Conservation (phyloP, 345 rosid species). For the Syzygium oleosum region DNA sequence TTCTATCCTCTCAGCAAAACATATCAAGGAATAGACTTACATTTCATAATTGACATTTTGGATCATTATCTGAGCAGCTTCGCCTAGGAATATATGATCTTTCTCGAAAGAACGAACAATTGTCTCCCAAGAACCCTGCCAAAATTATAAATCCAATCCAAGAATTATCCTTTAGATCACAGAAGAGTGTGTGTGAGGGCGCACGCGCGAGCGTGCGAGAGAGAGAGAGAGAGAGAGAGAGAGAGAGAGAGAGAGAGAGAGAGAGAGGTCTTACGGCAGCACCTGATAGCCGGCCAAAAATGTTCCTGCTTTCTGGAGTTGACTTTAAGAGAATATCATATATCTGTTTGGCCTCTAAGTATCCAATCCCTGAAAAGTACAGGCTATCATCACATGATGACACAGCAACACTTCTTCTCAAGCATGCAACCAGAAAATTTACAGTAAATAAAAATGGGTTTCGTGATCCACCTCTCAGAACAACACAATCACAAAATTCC, state of each 20-base stretch:
- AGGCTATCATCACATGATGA: background rate
- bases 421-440: constrained; percentile 1
- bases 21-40: constrained; percentile 31
- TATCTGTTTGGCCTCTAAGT: constrained; percentile 72
- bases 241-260: background rate
- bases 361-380: constrained; percentile 53
- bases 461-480: background rate
- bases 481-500: background rate
- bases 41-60: constrained; percentile 95
- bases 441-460: background rate
- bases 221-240: background rate
- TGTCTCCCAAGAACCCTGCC: constrained; percentile 88
- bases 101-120: constrained; percentile 75
- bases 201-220: background rate
- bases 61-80: constrained; percentile 85
- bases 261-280: constrained; percentile 58
- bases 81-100: constrained; percentile 84
- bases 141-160: background rate
- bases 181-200: background rate
- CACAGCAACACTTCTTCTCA: background rate
- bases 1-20: background rate
- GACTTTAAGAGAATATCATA: constrained; percentile 67
- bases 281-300: constrained; percentile 91
- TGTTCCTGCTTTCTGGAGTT: constrained; percentile 77
- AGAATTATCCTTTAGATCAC: background rate